Percentiles rank a stretch among this genome's conserved stretches.
These are phyloP conservation scores for Leccinum aurantiacum DNA, from an alignment of 768 basidiomycete species.

Conservation along the genomic window DNA sequence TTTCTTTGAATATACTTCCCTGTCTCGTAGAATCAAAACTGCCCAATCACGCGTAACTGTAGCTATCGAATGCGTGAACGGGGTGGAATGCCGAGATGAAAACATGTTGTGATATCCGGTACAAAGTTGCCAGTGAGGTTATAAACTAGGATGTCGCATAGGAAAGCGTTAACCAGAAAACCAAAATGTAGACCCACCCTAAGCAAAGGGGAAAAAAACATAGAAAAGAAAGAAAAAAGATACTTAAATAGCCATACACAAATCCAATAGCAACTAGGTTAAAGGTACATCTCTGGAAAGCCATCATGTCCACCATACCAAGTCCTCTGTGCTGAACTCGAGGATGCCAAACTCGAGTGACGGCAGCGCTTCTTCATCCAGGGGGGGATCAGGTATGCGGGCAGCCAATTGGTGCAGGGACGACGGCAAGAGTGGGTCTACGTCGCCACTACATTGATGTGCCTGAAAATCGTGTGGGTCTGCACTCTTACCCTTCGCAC, in stretches of 20 bases:
- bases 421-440: conserved; percentile 6
- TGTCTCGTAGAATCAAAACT: neutral
- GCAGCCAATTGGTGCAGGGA: neutral
- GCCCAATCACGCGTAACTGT: too few relatives aligned
- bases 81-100: neutral
- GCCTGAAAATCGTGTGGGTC: conserved; percentile 8
- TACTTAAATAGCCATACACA: neutral
- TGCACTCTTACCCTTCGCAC: conserved; percentile 22
- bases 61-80: too few relatives aligned
- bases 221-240: neutral
- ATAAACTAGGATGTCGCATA: neutral
- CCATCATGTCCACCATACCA: neutral
- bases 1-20: neutral
- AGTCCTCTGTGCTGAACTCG: conserved; percentile 6
- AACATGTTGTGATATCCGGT: neutral
- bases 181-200: neutral
- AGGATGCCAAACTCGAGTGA: conserved; percentile 22
- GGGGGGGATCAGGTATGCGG: neutral
- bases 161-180: neutral
- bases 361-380: neutral
- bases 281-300: neutral
- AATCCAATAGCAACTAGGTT: neutral
- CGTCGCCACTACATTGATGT: neutral
- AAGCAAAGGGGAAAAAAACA: neutral
- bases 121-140: neutral